Percentiles rank a stretch among this genome's conserved stretches.
Evolutionary conservation across 2,329 filamentous ascomycete species (phyloP).

Genomic region (Aspergillus quadrilineatus): DNA sequence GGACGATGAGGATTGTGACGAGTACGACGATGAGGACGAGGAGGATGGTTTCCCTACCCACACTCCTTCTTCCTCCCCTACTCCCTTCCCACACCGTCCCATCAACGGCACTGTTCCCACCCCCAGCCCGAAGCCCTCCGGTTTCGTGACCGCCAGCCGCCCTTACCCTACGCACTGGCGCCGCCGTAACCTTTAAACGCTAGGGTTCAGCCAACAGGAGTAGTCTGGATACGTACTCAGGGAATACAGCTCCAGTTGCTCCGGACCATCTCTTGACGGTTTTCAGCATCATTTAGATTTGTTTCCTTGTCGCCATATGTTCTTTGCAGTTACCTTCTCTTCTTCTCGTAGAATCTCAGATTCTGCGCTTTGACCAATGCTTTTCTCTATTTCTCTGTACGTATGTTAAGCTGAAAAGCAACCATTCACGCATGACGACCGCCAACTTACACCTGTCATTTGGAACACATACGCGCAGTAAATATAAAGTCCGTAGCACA

Average conservation of each 20-base stretch:
- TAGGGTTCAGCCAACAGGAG: neutral
- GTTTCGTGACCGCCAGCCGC: slow-evolving; percentile 36
- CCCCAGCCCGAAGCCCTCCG: slow-evolving; percentile 24
- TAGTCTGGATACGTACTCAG: slow-evolving; percentile 5
- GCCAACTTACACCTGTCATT: neutral
- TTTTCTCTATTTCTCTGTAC: slow-evolving; percentile 15
- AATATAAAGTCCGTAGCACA: neutral
- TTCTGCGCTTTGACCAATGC: neutral
- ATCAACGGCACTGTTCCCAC: slow-evolving; percentile 21
- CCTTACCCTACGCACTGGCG: slow-evolving; percentile 27
- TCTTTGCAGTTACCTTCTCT: slow-evolving; percentile 1
- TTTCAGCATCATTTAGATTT: slow-evolving; percentile 1
- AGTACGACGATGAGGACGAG: slow-evolving; percentile 7
- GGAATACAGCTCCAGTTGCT: neutral
- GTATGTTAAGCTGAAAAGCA: slow-evolving; percentile 1
- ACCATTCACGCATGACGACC: neutral
- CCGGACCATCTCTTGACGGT: neutral
- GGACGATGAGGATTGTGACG: neutral
- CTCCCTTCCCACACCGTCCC: slow-evolving; percentile 14
- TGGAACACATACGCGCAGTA: neutral
- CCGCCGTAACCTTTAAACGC: slow-evolving; percentile 23
- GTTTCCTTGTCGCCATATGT: neutral
- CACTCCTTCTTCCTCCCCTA: slow-evolving; percentile 16
- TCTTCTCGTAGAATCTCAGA: slow-evolving; percentile 4
- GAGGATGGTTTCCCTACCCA: neutral